Evolutionary conservation across 257 asterid genomes (phyloP).

Genomic region (Solanum rostratum): DNA sequence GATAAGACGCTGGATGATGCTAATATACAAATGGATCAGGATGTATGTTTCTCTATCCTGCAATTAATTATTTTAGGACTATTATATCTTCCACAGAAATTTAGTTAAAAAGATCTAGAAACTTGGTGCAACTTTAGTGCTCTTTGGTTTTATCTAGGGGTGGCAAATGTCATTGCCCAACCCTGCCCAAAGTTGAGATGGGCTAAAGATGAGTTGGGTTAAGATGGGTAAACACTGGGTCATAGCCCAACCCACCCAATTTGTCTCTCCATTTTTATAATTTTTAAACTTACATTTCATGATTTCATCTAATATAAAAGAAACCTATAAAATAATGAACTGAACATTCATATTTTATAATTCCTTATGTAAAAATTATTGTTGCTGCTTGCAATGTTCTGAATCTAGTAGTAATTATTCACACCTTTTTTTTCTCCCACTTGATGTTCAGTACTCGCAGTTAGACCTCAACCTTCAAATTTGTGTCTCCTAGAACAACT

Average conservation of each 20-base stretch:
- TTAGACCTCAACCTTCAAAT: background rate
- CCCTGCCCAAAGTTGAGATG: too few relatives aligned
- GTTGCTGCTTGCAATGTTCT: background rate
- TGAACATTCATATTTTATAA: background rate
- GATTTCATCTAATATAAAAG: background rate
- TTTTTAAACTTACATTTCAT: background rate
- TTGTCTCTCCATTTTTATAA: background rate
- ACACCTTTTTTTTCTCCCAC: background rate
- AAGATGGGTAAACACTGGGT: background rate
- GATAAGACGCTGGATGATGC: constrained; percentile 93
- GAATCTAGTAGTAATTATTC: background rate
- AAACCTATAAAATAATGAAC: background rate
- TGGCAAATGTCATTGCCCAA: too few relatives aligned
- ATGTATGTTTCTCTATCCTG: constrained; percentile 50
- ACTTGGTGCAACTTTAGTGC: constrained; percentile 9
- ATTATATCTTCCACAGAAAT: constrained; percentile 1
- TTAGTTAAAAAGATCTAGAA: background rate
- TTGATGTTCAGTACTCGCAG: background rate
- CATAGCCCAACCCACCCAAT: background rate
- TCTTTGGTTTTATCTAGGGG: background rate
- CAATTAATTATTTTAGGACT: constrained; percentile 3
- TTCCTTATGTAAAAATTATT: background rate
- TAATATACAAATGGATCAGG: constrained; percentile 99
- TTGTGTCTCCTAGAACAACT: background rate
- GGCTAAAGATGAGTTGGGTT: background rate